phyloP scores from a whole-genome alignment of 352 stramenopile genomes.

The Globisporangium polare region DNA sequence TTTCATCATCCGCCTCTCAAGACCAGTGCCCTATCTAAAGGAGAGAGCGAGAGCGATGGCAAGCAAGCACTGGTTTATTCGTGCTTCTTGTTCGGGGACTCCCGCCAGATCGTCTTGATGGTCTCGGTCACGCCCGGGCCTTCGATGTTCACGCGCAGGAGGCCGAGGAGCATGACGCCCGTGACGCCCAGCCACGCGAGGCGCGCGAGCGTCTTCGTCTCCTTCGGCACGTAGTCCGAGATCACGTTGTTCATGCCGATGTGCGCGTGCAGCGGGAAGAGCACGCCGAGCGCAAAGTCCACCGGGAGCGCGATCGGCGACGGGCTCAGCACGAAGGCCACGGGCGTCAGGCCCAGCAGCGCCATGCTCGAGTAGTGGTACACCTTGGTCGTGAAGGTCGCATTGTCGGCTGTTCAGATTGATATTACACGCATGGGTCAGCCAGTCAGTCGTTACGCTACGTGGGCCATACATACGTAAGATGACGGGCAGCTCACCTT shows the following conservation, averaged over 20 bases:
- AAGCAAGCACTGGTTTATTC: slow-evolving; percentile 14
- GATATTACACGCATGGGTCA: background rate
- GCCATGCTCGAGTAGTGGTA: slow-evolving; percentile 56
- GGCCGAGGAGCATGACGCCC: slow-evolving; percentile 73
- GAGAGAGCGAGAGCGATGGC: background rate
- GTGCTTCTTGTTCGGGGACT: slow-evolving; percentile 65
- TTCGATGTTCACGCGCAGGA: slow-evolving; percentile 82
- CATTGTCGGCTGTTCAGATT: slow-evolving; percentile 59
- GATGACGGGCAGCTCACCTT: slow-evolving; percentile 42
- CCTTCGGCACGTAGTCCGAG: slow-evolving; percentile 93
- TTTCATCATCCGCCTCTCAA: background rate
- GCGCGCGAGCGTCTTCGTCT: slow-evolving; percentile 46
- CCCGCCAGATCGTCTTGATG: slow-evolving; percentile 83
- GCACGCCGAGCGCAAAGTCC: slow-evolving; percentile 73
- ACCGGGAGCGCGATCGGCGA: slow-evolving; percentile 67
- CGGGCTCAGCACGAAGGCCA: slow-evolving; percentile 76
- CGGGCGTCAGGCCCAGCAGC: slow-evolving; percentile 54
- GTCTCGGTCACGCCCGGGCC: slow-evolving; percentile 84
- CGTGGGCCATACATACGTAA: background rate
- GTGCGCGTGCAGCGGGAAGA: slow-evolving; percentile 89
- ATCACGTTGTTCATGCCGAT: slow-evolving; percentile 94
- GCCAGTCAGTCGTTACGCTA: background rate
- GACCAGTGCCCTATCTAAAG: background rate
- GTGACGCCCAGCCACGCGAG: slow-evolving; percentile 70
- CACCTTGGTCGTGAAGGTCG: slow-evolving; percentile 55